phyloP scores from a whole-genome alignment of 2,329 filamentous ascomycete genomes.

The Colletotrichum sp. region DNA sequence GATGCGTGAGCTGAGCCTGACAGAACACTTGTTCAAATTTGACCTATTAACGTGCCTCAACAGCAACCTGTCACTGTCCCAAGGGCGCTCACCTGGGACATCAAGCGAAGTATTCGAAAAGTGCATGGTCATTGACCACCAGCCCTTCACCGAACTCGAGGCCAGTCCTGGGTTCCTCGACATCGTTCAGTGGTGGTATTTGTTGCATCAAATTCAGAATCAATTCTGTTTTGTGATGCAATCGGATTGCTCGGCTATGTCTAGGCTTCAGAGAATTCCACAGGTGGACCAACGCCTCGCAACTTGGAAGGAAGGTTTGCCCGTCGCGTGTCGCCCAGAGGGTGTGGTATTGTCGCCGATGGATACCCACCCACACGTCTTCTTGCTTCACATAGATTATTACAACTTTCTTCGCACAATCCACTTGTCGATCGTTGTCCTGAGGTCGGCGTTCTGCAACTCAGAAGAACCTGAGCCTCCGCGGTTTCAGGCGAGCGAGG shows the following conservation, averaged over 20 bases:
- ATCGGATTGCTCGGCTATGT: background rate
- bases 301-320: background rate
- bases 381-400: background rate
- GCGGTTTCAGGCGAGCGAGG: background rate
- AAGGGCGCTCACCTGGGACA: background rate
- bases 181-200: background rate
- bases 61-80: background rate
- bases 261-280: background rate
- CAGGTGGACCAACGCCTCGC: background rate
- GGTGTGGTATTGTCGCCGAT: background rate
- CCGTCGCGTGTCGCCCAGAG: background rate
- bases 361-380: background rate
- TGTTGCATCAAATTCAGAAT: background rate
- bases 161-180: background rate
- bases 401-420: background rate
- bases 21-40: fast-evolving
- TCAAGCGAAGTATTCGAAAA: background rate
- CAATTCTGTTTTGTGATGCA: background rate
- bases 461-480: background rate
- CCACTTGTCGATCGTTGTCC: background rate
- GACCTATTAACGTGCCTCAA: fast-evolving
- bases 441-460: background rate
- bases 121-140: background rate
- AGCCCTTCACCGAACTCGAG: background rate
- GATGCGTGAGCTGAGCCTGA: background rate